phyloP scores from a whole-genome alignment of 306 rosid species.

The Astragalus membranaceus region DNA sequence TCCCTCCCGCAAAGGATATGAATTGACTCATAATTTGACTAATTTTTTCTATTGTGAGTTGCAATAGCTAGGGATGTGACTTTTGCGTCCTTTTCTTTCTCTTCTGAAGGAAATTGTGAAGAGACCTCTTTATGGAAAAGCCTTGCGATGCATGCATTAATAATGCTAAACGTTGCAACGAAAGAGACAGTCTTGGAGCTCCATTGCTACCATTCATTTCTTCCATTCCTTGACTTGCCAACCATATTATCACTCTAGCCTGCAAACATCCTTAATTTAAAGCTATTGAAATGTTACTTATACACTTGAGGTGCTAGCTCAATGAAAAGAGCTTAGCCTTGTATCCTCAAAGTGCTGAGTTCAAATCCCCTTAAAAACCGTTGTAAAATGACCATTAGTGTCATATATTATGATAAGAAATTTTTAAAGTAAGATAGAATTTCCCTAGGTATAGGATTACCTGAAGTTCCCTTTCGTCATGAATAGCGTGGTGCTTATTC shows the following conservation, averaged over 20 bases:
- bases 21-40: background rate
- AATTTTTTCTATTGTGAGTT: background rate
- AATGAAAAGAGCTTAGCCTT: too few relatives aligned
- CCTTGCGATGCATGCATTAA: slow-evolving; percentile 11
- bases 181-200: background rate
- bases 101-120: slow-evolving; percentile 24
- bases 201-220: background rate
- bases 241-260: slow-evolving; percentile 34
- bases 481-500: background rate
- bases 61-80: background rate
- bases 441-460: background rate
- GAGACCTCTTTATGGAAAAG: slow-evolving; percentile 26
- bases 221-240: slow-evolving; percentile 29
- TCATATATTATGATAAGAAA: too few relatives aligned
- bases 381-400: too few relatives aligned
- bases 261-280: background rate
- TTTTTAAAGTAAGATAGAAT: too few relatives aligned
- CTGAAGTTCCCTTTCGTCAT: slow-evolving; percentile 24
- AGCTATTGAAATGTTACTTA: too few relatives aligned
- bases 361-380: too few relatives aligned
- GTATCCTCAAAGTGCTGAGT: too few relatives aligned
- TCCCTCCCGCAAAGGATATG: background rate
- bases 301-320: too few relatives aligned
- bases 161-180: slow-evolving; percentile 17
- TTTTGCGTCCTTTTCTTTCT: slow-evolving; percentile 28